Base-by-base conservation (phyloP, 306 rosid species). In the Cucurbita maxima region DNA sequence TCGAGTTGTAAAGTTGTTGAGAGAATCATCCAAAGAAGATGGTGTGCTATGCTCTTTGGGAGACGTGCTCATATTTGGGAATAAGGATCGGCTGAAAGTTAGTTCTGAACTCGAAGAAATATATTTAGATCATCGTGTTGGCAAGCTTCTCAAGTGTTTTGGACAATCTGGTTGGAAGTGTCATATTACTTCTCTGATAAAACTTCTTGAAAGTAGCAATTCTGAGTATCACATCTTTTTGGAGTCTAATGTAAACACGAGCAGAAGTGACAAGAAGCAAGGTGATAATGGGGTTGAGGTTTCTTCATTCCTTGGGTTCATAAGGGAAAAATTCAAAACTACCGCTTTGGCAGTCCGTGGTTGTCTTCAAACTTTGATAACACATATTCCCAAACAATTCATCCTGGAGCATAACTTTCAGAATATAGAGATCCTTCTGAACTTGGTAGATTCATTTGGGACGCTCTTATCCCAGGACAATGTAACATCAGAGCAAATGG, bases 21-120 rank as follows among this genome's bases (percentile, higher is more conserved):
- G 52, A 61, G 84, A 75, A 55, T 75, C 76, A 12, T 43, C 73
- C 10, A 61, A 75, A 60, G 57, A 77, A 3, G 74, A 77, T 48
- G 71, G 19, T 72, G 50, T 75, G 51, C 68, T 74, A 45, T 83
- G 72, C 77, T 45, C 88, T 8, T n/a, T 87, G 1, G 97, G 97
- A 52, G 86, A 85, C 40, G 43, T 92, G 11, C 71, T 92, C 20
- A 64, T 92, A 13, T 89, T 89, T 85, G 97, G 97, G 75, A 86
- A 83, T 79, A 79, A 83, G 58, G 89, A 84, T 67, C 79, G 87
- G 48, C 91, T 92, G 58, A 87, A 85, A 76, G 74, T 86, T 81
- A 86, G 87, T 55, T 69, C 58, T 1, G 88, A 82, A 43, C 79
- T 83, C 74, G 73, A 84, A 82, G 88, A 86, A 8, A 80, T 92